These are phyloP conservation scores for Talaromyces sp. DNA, from an alignment of 2,329 filamentous ascomycete genomes.

Conservation along the genomic window DNA sequence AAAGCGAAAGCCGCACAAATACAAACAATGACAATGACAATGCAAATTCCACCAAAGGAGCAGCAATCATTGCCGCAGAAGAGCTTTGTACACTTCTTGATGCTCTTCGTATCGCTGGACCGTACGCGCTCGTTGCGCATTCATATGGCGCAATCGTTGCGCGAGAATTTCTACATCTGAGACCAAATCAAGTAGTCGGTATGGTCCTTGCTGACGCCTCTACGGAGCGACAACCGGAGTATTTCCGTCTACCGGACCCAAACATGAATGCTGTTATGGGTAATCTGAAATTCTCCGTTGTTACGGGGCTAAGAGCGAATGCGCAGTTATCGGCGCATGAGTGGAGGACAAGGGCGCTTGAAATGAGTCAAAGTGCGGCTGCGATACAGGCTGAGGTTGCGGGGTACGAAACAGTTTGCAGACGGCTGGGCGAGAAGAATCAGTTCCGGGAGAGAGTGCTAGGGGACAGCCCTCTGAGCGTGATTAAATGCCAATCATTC, in stretches of 20 bases:
- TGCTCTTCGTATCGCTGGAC: slow-evolving; percentile 26
- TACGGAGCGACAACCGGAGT: slow-evolving; percentile 34
- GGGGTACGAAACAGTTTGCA: slow-evolving; percentile 28
- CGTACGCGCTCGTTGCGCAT: slow-evolving; percentile 39
- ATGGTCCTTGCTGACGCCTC: slow-evolving; percentile 41
- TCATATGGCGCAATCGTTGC: slow-evolving; percentile 44
- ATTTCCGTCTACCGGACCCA: slow-evolving; percentile 34
- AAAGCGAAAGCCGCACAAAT: slow-evolving; percentile 29
- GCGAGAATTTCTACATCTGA: slow-evolving; percentile 40
- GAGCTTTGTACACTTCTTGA: slow-evolving; percentile 35
- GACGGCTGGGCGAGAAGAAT: slow-evolving; percentile 30
- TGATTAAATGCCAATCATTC: slow-evolving; percentile 36
- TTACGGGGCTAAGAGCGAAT: slow-evolving; percentile 34
- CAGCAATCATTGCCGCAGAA: slow-evolving; percentile 30
- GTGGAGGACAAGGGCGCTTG: slow-evolving; percentile 34
- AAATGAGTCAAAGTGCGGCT: slow-evolving; percentile 28
- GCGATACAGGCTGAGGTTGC: slow-evolving; percentile 28
- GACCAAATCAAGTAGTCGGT: slow-evolving; percentile 31
- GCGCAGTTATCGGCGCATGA: slow-evolving; percentile 35
- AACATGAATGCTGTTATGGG: slow-evolving; percentile 34
- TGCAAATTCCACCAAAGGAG: slow-evolving; percentile 13
- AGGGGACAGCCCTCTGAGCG: slow-evolving; percentile 34
- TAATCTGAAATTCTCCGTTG: slow-evolving; percentile 31
- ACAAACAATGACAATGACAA: background rate
- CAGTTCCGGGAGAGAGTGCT: slow-evolving; percentile 33